Percentiles rank a stretch among this genome's conserved stretches.
Evolutionary conservation across 2,329 filamentous ascomycete species (phyloP).

Genomic region (Trichoderma hamatum): DNA sequence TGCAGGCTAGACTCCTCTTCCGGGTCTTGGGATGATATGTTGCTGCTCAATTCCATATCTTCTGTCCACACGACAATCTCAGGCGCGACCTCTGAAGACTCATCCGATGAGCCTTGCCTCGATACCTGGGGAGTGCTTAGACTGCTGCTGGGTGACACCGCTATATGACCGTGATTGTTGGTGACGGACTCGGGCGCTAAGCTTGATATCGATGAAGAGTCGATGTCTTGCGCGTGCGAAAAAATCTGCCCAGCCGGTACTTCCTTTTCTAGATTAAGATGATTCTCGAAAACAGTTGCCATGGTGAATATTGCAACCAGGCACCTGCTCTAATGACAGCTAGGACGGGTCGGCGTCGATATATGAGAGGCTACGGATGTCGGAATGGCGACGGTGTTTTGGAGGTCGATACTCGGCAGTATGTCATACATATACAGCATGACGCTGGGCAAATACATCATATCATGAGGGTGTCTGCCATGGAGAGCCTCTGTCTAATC

Average conservation of each 20-base stretch:
- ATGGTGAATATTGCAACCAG: constrained; percentile 33
- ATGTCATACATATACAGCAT: constrained; percentile 34
- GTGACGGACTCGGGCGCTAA: constrained; percentile 31
- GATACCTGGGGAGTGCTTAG: constrained; percentile 37
- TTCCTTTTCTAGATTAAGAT: constrained; percentile 31
- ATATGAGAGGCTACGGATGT: constrained; percentile 25
- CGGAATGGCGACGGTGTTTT: constrained; percentile 25
- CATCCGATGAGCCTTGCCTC: constrained; percentile 39
- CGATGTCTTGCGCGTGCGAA: constrained; percentile 31
- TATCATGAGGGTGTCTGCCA: constrained; percentile 19
- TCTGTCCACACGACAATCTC: constrained; percentile 53
- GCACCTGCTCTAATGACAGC: constrained; percentile 17
- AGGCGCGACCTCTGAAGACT: constrained; percentile 42
- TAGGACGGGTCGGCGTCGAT: constrained; percentile 17
- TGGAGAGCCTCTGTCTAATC: constrained; percentile 15
- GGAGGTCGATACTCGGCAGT: constrained; percentile 33
- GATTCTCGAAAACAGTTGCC: constrained; percentile 34
- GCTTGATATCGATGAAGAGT: constrained; percentile 36
- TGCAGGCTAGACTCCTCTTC: constrained; percentile 33
- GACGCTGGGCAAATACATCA: constrained; percentile 32
- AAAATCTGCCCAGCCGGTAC: constrained; percentile 33
- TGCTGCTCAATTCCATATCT: constrained; percentile 41
- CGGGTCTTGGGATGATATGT: constrained; percentile 30
- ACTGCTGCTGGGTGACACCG: constrained; percentile 35
- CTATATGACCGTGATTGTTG: constrained; percentile 37